Base-by-base conservation (phyloP, 169 alveolate species). In the Cryptosporidium meleagridis region DNA sequence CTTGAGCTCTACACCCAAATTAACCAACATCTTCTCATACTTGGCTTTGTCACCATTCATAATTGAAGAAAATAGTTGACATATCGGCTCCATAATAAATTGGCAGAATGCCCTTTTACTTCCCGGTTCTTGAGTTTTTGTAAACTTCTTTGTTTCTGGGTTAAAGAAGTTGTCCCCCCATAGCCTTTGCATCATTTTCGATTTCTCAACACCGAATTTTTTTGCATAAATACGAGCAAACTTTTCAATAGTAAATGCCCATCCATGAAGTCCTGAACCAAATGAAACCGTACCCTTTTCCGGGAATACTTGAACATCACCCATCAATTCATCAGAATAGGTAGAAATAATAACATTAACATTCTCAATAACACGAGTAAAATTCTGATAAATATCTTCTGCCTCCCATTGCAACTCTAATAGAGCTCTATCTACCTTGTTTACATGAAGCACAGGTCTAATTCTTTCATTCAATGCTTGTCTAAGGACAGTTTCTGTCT, bases 131-230 rank as follows among this genome's bases (percentile, higher is more conserved):
- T 93, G 94, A 86, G 92, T 94, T 80, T 94, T 95, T 53, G 96
- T 95, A 99, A 99, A 98, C 85, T 96, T 97, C 96, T 98, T 98
- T 68, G 95, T 95, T 92, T 95, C 96, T 52, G 98, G 97, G 93
- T 97, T 97, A 93, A 96, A 98, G 96, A 96, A 98, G 95, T 98
- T 97, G 93, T 98, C 99, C 58, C 99, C 99, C 99, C 99, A 98
- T 68, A 98, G 96, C 91, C 98, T 97, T 93, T 96, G 95, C 99
- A 97, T 96, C 98, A 98, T 96, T 94, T 97, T 98, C 33, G 94
- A 94, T 94, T 95, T 94, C 59, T 97, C 97, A 62, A 96, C 97
- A 87, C 98, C 98, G 93, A 98, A 97, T 93, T 98, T 98, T 67
- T 95, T 92, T 48, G 99, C 95, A 92, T 98, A 98, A 91, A 98